Conservation (phyloP, 140 eudicot species). For the Erigeron philadelphicus region DNA sequence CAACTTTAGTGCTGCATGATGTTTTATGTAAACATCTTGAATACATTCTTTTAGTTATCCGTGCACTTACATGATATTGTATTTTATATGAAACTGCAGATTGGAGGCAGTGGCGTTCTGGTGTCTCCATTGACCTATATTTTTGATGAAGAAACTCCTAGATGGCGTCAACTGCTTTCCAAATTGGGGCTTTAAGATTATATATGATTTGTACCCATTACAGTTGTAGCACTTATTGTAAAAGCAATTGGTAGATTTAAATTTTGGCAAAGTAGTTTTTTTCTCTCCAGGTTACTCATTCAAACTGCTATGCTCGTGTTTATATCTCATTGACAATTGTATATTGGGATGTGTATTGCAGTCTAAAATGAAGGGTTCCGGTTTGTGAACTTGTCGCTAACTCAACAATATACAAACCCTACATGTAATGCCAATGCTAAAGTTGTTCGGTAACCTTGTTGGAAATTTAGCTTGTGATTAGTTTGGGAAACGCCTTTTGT, state of each 20-base stretch:
- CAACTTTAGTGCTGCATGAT: too few species aligned
- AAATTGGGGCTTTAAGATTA: conserved; percentile 54
- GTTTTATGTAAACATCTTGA: neutral
- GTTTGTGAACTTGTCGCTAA: neutral
- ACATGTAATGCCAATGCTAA: too few species aligned
- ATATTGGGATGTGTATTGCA: neutral
- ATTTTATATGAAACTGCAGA: conserved; percentile 41
- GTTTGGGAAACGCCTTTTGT: too few species aligned
- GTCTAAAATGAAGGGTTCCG: neutral
- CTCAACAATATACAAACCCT: too few species aligned
- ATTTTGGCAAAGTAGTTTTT: neutral
- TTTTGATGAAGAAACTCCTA: conserved; percentile 88
- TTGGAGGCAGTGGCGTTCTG: conserved; percentile 93
- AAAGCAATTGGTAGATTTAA: conserved; percentile 17
- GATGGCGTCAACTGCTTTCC: conserved; percentile 75
- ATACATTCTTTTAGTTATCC: neutral
- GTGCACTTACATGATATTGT: neutral
- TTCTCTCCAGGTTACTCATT: neutral
- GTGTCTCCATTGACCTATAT: conserved; percentile 84
- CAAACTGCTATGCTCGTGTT: neutral
- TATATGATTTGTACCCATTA: conserved; percentile 19
- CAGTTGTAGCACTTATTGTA: conserved; percentile 12
- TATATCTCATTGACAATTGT: conserved; percentile 3
- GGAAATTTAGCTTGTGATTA: too few species aligned
- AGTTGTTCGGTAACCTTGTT: neutral